Evolutionary conservation across 1,284 basidiomycete species (phyloP), one percentile per base, ranked within the genome.

Genomic region (Laetiporus sulphureus): DNA sequence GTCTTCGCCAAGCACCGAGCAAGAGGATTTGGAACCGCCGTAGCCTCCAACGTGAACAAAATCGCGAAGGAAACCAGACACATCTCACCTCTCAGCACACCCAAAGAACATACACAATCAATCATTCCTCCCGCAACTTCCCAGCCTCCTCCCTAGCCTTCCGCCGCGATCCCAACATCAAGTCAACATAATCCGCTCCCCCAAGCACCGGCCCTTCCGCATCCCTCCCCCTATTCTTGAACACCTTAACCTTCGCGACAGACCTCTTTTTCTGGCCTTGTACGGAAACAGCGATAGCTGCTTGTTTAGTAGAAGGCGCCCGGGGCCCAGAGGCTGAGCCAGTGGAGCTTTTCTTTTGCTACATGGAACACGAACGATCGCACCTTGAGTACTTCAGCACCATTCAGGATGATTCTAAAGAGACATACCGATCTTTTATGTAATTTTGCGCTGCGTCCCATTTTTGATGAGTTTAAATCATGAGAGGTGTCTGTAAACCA

Each of bases 171-270:
- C 84, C 83, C 68, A 79, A 69, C 69, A 84, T 67, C 47, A 88
- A 56, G 5, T 72, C 68, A 33, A 89, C 77, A 54, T 88, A 88
- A 60, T 88, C 85, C 24, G 79, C 84, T 22, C 74, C 83, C n/a
- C 81, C 82, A 31, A 87, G 65, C 2, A 87, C 69, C 41, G 66
- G 71, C 1, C 59, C 67, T 8, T 62, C 59, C 16, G 51, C 47
- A 23, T 50, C 56, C n/a, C 54, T 51, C 31, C 51, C 50, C 13
- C 51, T 46, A n/a, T 44, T 46, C 42, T 48, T 51, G n/a, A 51
- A 44, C 23, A 61, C 48, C 38, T 62, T 68, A 5, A 60, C 51
- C 46, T 71, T 72, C 43, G 79, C 52, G 2, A 60, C 70, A 1
- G 72, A 68, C 30, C 61, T 63, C 50, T 73, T 79, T 57, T 63